Evolutionary conservation across 1,284 basidiomycete species (phyloP), one percentile per base, ranked within the genome.

Genomic region (Ustilago bromivora): DNA sequence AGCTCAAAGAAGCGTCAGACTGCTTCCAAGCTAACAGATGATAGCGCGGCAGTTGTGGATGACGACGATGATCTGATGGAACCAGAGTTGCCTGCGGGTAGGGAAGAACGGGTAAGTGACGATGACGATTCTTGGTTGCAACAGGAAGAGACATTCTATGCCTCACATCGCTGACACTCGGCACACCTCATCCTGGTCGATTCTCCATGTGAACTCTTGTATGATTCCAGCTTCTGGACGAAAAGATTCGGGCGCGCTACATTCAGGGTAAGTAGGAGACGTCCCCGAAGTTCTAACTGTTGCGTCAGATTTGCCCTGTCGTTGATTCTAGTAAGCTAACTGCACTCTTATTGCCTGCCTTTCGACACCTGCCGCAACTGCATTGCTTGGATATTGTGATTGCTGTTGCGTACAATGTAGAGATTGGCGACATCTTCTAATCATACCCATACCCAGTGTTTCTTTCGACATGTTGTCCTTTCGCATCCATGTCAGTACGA

Each of bases 371-470:
- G 15, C 13, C 23, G 23, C 23, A 28, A 28, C 23, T 28, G 23
- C 23, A 28, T 11, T 8, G 11, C 19, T 15, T 13, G 38, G 10
- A 11, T 10, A 40, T 40, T 4, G 2, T 17, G 49, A 28, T 13
- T 4, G 13, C 49, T 32, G 23, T 15, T 32, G 13, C 49, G 12
- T 6, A 7, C 9, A n/a, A 3, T 23, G 12, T 47, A 80, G 79
- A 81, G 47, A 69, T 81, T 15, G 79, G 79, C 65, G 79, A 81
- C 57, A 77, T 77, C 60, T 81, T 79, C 31, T 70, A 58, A 41
- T 3, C 10, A 23, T 15, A n/a, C 43, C n/a, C 23, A 32, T 28
- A 17, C 46, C 19, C 46, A 15, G 19, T 11, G 10, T 10, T 40
- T 40, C 38, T 17, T 10, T 17, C 38, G 10, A 40, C 10, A 40